Conservation (phyloP, 768 basidiomycete species). For the Tricholoma terreum region DNA sequence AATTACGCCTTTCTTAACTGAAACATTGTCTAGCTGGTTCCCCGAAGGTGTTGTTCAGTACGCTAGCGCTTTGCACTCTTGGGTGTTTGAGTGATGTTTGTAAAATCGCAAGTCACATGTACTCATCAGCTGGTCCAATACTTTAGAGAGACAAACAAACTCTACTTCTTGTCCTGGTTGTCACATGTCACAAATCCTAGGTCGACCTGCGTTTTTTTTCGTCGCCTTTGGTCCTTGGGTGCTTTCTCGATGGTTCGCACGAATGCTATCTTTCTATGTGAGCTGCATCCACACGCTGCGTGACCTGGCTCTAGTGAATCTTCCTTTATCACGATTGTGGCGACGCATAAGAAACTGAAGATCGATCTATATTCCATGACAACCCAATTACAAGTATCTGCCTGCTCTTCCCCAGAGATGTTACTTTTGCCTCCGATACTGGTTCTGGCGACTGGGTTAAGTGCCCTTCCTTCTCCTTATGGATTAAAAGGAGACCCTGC, state of each 20-base stretch:
- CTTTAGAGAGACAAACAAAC: not conserved
- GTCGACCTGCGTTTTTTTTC: slow-evolving; percentile 21
- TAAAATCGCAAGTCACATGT: slow-evolving; percentile 18
- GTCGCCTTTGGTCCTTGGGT: slow-evolving; percentile 21
- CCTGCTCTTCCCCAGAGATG: slow-evolving; percentile 2
- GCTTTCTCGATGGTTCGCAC: slow-evolving; percentile 10
- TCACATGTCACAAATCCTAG: slow-evolving; percentile 6
- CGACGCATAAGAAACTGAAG: not conserved
- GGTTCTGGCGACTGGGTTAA: slow-evolving; percentile 3
- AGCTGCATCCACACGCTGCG: not conserved
- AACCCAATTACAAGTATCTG: not conserved
- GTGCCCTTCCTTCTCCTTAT: no score
- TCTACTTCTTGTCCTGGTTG: not conserved
- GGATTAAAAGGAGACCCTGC: no score
- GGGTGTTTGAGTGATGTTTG: slow-evolving; percentile 74
- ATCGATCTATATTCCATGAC: not conserved
- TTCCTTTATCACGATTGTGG: not conserved
- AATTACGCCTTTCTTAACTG: slow-evolving; percentile 5
- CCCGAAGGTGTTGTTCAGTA: slow-evolving; percentile 80
- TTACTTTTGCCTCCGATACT: slow-evolving; percentile 13
- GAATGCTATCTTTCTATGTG: not conserved
- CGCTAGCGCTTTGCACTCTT: slow-evolving; percentile 55
- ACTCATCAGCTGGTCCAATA: slow-evolving; percentile 5
- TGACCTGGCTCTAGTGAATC: not conserved
- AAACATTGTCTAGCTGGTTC: slow-evolving; percentile 69